Evolutionary conservation across 805 yeast species (phyloP).

Genomic region (Starmerella powellii): DNA sequence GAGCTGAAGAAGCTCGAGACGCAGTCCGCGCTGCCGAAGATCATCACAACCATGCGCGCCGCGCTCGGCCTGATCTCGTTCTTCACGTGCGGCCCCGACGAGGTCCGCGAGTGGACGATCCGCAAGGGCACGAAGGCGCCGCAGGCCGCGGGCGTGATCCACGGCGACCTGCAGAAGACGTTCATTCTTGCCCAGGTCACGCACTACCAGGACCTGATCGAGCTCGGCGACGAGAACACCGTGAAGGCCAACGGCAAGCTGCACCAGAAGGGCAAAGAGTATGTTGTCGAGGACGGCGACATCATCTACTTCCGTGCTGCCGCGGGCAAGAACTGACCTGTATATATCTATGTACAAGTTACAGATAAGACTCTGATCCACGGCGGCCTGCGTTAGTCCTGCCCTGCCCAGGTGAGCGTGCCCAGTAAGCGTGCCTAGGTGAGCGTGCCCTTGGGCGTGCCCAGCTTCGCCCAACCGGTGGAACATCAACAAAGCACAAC

Average conservation of each 20-base stretch:
- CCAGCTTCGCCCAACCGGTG: too few species aligned
- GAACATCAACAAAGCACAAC: too few species aligned
- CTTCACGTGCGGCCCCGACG: constrained; percentile 93
- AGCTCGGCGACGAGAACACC: constrained; percentile 64
- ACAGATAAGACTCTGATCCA: too few species aligned
- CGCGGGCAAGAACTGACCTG: constrained; percentile 60
- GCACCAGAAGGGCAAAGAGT: constrained; percentile 84
- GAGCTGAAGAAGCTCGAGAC: constrained; percentile 67
- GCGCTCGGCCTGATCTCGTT: constrained; percentile 79
- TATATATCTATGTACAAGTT: too few species aligned
- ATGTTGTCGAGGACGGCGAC: constrained; percentile 92
- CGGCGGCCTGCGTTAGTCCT: too few species aligned
- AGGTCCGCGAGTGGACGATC: constrained; percentile 97
- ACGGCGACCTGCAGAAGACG: constrained; percentile 87
- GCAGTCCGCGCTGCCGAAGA: constrained; percentile 70
- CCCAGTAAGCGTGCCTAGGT: too few species aligned
- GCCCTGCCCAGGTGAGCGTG: too few species aligned
- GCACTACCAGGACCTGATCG: constrained; percentile 68
- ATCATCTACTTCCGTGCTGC: constrained; percentile 86
- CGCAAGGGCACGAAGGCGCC: constrained; percentile 89
- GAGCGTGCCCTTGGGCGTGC: too few species aligned
- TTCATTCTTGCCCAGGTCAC: constrained; percentile 90
- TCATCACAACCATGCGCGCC: constrained; percentile 75
- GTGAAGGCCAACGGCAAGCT: constrained; percentile 85
- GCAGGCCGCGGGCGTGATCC: constrained; percentile 98